A percentile compares a stretch with the other conserved stretches of the same genome.
Evolutionary conservation across 2,329 filamentous ascomycete genomes (phyloP).

Genomic region (Cladobotryum mycophilum): DNA sequence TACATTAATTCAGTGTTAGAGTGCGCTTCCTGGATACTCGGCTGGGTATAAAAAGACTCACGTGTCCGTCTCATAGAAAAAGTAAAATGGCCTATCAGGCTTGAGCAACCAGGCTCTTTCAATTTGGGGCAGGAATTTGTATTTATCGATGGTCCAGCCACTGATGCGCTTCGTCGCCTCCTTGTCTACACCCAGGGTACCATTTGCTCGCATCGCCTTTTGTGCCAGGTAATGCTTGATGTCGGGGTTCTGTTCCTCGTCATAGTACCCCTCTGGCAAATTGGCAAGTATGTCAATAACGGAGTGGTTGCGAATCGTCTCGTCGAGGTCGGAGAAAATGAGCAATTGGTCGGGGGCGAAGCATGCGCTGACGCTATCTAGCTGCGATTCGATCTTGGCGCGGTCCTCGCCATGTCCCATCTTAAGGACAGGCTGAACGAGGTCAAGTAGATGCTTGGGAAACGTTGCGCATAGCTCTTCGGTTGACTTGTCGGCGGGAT

Average conservation of each 20-base stretch:
- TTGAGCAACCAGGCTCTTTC: conserved; percentile 42
- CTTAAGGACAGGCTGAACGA: conserved; percentile 28
- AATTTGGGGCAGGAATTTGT: conserved; percentile 52
- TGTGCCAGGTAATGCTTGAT: conserved; percentile 37
- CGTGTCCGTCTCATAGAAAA: conserved; percentile 52
- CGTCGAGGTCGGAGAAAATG: conserved; percentile 46
- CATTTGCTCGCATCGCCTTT: conserved; percentile 27
- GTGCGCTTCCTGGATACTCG: neutral
- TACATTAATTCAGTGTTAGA: neutral
- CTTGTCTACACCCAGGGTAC: conserved; percentile 25
- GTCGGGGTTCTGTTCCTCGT: conserved; percentile 25
- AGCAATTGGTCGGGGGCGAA: conserved; percentile 36
- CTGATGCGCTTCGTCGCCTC: conserved; percentile 26
- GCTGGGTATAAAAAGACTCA: conserved; percentile 24
- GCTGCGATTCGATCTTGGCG: conserved; percentile 33
- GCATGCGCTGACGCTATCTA: conserved; percentile 47
- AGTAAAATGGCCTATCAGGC: conserved; percentile 46
- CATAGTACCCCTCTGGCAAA: conserved; percentile 35
- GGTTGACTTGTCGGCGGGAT: conserved; percentile 19
- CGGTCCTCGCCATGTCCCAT: conserved; percentile 25
- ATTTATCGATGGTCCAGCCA: conserved; percentile 50
- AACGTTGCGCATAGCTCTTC: conserved; percentile 27
- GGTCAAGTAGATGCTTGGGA: conserved; percentile 24
- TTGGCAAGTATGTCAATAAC: conserved; percentile 41
- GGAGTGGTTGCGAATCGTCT: conserved; percentile 35